phyloP scores from a whole-genome alignment of 345 rosid species.

The thale cress (Arabidopsis thaliana) region DNA sequence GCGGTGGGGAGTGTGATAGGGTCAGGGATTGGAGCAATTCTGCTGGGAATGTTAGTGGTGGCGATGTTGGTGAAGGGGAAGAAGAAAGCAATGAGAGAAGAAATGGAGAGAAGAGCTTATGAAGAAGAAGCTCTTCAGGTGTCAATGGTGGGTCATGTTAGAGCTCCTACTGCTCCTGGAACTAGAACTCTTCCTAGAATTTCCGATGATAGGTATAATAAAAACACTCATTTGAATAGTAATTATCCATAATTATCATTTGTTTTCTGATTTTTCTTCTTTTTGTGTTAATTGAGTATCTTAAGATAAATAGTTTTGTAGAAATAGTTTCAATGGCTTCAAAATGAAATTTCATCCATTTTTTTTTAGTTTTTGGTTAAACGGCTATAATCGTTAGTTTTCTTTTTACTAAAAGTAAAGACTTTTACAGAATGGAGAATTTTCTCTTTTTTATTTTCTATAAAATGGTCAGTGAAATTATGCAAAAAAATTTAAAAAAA shows the following conservation, averaged over 20 bases:
- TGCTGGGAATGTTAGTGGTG: constrained; percentile 43
- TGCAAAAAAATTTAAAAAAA: neutral
- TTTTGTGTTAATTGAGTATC: constrained; percentile 13
- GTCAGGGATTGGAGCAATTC: constrained; percentile 40
- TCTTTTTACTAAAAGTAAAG: constrained; percentile 21
- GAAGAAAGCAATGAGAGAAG: constrained; percentile 49
- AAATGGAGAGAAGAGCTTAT: constrained; percentile 49
- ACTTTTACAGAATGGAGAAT: constrained; percentile 1
- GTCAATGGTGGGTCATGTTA: constrained; percentile 51
- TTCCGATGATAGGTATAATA: constrained; percentile 44
- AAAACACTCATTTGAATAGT: constrained; percentile 28
- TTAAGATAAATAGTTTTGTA: constrained; percentile 20
- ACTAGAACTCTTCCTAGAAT: constrained; percentile 42
- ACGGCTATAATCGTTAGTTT: constrained; percentile 8
- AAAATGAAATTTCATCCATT: neutral
- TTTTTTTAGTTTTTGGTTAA: neutral
- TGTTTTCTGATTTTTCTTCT: neutral
- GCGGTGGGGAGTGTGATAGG: constrained; percentile 49
- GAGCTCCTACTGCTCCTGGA: constrained; percentile 42
- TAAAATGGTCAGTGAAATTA: neutral
- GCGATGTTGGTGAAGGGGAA: constrained; percentile 49
- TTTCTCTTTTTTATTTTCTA: neutral
- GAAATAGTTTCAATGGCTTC: constrained; percentile 5
- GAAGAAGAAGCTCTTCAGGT: constrained; percentile 50
- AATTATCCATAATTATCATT: constrained; percentile 17